phyloP scores from a whole-genome alignment of 768 basidiomycete species.

The Mycena epipterygia region DNA sequence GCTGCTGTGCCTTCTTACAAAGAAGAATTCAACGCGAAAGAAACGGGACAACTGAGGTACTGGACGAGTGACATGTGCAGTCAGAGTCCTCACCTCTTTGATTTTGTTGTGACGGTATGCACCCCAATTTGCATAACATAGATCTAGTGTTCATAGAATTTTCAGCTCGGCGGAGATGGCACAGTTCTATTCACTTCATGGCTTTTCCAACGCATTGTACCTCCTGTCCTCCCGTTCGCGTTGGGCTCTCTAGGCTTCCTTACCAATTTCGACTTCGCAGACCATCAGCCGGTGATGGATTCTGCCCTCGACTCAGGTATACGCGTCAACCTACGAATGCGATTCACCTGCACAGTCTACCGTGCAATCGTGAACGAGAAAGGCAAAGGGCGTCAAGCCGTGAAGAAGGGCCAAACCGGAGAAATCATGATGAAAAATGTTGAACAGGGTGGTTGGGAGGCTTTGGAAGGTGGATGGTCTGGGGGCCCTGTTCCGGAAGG shows the following conservation, averaged over 20 bases:
- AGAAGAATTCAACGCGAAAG: constrained; percentile 58
- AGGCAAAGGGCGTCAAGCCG: constrained; percentile 78
- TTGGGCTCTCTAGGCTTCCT: constrained; percentile 98
- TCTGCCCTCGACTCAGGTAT: constrained; percentile 92
- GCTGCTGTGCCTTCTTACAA: constrained; percentile 59
- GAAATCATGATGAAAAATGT: constrained; percentile 98
- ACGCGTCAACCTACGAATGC: constrained; percentile 97
- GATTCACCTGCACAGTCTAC: constrained; percentile 99
- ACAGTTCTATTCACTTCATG: constrained; percentile 99
- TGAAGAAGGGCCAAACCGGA: constrained; percentile 94
- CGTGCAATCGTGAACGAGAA: constrained; percentile 87
- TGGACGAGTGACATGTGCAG: constrained; percentile 99
- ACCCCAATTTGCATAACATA: neutral
- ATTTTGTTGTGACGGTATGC: constrained; percentile 96
- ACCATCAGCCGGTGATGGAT: constrained; percentile 89
- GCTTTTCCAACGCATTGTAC: constrained; percentile 98
- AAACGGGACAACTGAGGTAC: constrained; percentile 94
- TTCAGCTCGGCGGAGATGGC: constrained; percentile 95
- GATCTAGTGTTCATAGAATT: neutral
- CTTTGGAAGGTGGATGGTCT: constrained; percentile 85
- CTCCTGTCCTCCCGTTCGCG: constrained; percentile 98
- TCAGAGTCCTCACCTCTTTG: constrained; percentile 91
- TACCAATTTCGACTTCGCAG: constrained; percentile 94
- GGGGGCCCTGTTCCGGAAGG: constrained; percentile 58
- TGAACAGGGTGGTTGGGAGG: constrained; percentile 95